Conservation (phyloP, 768 basidiomycete genomes). For the Pulveroboletus sp. region DNA sequence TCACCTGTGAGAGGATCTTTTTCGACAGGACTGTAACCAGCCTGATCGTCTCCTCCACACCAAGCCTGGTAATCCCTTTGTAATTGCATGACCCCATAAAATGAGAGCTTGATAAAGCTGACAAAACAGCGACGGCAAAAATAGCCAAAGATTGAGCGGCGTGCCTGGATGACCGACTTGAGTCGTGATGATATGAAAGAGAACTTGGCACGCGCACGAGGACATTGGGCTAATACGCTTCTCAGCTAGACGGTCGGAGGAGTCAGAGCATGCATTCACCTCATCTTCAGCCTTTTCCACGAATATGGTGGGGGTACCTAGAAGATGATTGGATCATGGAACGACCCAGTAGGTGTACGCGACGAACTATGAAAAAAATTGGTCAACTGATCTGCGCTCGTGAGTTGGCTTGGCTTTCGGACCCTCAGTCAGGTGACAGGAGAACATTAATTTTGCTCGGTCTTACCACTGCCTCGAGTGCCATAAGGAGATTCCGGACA, state of each 20-base stretch:
- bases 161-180: slow-evolving; percentile 40
- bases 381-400: slow-evolving; percentile 55
- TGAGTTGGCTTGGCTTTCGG: slow-evolving; percentile 45
- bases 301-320: slow-evolving; percentile 57
- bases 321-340: not conserved
- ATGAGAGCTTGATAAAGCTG: slow-evolving; percentile 73
- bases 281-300: slow-evolving; percentile 57
- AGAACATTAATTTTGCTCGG: slow-evolving; percentile 9
- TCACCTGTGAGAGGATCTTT: slow-evolving; percentile 53
- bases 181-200: slow-evolving; percentile 7
- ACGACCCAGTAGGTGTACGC: not conserved
- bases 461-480: slow-evolving; percentile 40
- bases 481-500: slow-evolving; percentile 43
- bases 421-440: slow-evolving; percentile 15
- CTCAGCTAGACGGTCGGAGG: slow-evolving; percentile 6
- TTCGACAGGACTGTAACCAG: slow-evolving; percentile 46
- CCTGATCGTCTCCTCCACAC: slow-evolving; percentile 45
- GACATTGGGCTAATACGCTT: slow-evolving; percentile 21
- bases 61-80: slow-evolving; percentile 65
- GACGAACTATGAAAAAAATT: slow-evolving; percentile 49
- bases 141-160: slow-evolving; percentile 77
- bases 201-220: slow-evolving; percentile 17
- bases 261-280: slow-evolving; percentile 26
- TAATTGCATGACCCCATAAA: slow-evolving; percentile 62
- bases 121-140: slow-evolving; percentile 76